These are phyloP conservation scores for Rosa rugosa DNA, from an alignment of 306 rosid species.

Conservation along the genomic window DNA sequence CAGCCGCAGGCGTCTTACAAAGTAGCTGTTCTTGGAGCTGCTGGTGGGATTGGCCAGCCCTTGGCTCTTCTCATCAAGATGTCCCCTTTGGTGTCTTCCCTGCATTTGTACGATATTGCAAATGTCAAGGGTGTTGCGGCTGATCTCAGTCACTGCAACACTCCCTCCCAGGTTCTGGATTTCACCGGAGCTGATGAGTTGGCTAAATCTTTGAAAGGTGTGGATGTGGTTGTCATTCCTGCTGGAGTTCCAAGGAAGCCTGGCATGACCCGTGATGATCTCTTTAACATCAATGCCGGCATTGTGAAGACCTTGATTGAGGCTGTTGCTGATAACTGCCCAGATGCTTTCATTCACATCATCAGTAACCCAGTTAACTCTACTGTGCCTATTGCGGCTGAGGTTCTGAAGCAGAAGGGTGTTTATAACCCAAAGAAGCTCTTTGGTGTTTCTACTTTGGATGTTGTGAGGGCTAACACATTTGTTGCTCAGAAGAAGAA, in stretches of 20 bases:
- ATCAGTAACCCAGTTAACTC: constrained; percentile 98
- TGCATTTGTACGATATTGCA: constrained; percentile 89
- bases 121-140: constrained; percentile 98
- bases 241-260: constrained; percentile 99
- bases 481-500: constrained; percentile 93
- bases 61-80: constrained; percentile 88
- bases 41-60: constrained; percentile 96
- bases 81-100: constrained; percentile 84
- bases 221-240: constrained; percentile 86
- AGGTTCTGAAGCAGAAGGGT: constrained; percentile 78
- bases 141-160: constrained; percentile 96
- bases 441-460: constrained; percentile 91
- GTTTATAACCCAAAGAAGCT: constrained; percentile 93
- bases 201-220: constrained; percentile 62
- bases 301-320: constrained; percentile 79
- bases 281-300: constrained; percentile 93
- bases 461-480: constrained; percentile 98
- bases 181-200: constrained; percentile 84
- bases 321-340: constrained; percentile 93
- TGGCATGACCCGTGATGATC: constrained; percentile 98
- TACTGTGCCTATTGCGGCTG: constrained; percentile 92
- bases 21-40: constrained; percentile 96
- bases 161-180: constrained; percentile 80
- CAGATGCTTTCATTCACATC: constrained; percentile 82
- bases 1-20: constrained; percentile 85